These are phyloP conservation scores for Cyclotella distinguenda DNA, from an alignment of 108 stramenopile species.

Conservation along the genomic window DNA sequence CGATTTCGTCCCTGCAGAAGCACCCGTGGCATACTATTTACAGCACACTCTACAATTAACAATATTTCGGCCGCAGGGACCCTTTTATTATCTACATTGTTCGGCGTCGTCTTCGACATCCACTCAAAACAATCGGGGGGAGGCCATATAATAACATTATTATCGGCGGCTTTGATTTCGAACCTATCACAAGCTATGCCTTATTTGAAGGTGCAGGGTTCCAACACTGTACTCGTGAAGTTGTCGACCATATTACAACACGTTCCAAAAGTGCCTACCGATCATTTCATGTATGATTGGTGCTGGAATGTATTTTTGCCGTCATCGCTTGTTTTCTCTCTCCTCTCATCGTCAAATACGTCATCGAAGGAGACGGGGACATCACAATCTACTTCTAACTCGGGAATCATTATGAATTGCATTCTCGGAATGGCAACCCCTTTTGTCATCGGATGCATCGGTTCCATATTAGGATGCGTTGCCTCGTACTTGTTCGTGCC, in stretches of 20 bases:
- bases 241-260: neutral
- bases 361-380: neutral
- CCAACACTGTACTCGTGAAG: no score
- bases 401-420: neutral
- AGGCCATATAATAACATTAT: constrained; percentile 57
- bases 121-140: constrained; percentile 7
- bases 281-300: constrained; percentile 57
- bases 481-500: constrained; percentile 18
- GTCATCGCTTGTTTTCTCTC: constrained; percentile 57
- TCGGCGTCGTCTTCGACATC: constrained; percentile 13
- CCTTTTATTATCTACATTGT: neutral
- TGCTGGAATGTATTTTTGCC: constrained; percentile 75
- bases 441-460: constrained; percentile 28
- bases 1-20: no score
- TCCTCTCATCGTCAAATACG: constrained; percentile 29
- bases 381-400: constrained; percentile 4
- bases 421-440: constrained; percentile 30
- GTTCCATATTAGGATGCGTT: constrained; percentile 30
- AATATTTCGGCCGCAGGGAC: constrained; percentile 20
- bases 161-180: constrained; percentile 51
- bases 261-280: constrained; percentile 36
- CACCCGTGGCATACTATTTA: neutral
- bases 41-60: neutral
- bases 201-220: no score
- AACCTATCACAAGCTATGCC: constrained; percentile 27